A percentile compares a stretch with the other conserved stretches of the same genome.
Conservation (phyloP, 2,329 filamentous ascomycete genomes). For the Fusarium domesticum region DNA sequence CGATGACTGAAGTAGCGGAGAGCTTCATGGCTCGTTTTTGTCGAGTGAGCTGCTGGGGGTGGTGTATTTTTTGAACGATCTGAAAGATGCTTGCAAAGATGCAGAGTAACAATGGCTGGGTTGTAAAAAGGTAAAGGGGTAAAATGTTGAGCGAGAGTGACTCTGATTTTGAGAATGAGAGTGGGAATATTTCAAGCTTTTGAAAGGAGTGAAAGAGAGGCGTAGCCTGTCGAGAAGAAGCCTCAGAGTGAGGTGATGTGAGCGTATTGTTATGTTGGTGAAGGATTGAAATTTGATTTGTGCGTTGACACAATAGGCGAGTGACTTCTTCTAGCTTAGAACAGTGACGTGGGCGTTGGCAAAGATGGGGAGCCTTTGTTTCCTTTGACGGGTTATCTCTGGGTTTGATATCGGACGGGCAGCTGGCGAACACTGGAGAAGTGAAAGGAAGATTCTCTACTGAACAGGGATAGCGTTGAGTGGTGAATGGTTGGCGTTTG, state of each 20-base stretch:
- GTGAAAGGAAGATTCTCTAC: slow-evolving; percentile 2
- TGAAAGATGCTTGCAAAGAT: slow-evolving; percentile 1
- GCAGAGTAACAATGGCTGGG: slow-evolving; percentile 3
- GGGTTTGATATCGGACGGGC: not conserved
- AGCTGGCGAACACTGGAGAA: slow-evolving; percentile 23
- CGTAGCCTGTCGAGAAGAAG: slow-evolving; percentile 14
- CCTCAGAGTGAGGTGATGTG: slow-evolving; percentile 9
- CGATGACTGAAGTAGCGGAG: slow-evolving; percentile 12
- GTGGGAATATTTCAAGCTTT: slow-evolving; percentile 10
- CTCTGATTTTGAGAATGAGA: slow-evolving; percentile 15
- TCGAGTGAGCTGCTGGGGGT: slow-evolving; percentile 3
- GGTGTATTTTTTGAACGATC: not conserved
- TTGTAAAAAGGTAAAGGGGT: slow-evolving; percentile 12
- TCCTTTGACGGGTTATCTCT: not conserved
- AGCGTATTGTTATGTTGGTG: slow-evolving; percentile 11
- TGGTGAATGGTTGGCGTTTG: slow-evolving; percentile 4
- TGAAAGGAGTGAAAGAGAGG: slow-evolving; percentile 18
- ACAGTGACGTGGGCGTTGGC: not conserved
- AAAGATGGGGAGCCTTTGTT: not conserved
- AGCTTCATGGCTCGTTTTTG: slow-evolving; percentile 23
- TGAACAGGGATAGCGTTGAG: slow-evolving; percentile 1
- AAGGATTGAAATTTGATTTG: slow-evolving; percentile 11
- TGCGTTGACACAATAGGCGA: slow-evolving; percentile 16
- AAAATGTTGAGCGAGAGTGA: slow-evolving; percentile 5
- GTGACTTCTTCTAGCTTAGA: slow-evolving; percentile 6